Evolutionary conservation across 768 basidiomycete genomes (phyloP), one percentile per base, ranked within the genome.

Genomic region (Glaciozyma antarctica): DNA sequence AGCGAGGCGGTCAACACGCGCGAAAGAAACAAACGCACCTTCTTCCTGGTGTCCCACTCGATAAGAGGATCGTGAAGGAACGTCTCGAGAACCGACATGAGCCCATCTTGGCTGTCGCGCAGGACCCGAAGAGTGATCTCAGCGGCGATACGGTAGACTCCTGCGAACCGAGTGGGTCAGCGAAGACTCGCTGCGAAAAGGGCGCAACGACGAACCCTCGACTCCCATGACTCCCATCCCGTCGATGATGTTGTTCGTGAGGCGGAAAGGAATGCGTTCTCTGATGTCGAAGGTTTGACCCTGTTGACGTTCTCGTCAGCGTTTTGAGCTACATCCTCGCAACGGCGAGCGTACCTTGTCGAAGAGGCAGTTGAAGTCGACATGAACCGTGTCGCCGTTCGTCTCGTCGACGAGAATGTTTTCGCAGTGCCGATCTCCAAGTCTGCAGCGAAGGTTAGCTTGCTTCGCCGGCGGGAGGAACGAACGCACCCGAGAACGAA

Each of bases 291-390:
- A 80, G 5, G 81, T 81, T 78, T 87, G 90, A 1, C 91, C 94
- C 82, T 84, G 63, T 1, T 9, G 5, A 6, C n/a, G 2, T 24
- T 32, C 15, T 57, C 30, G 48, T 41, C 38, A 41, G 38, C 38
- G 38, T 48, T 28, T 38, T 45, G 8, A 28, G 38, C 61, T n/a
- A 43, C 44, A 22, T 5, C 15, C 41, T 24, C 24, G 30, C 12
- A 32, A 22, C 22, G n/a, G 43, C 30, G 10, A 15, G n/a, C 78
- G 48, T 61, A 88, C 91, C 83, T 90, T 94, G 71, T 98, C 95
- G 71, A 99, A 99, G 21, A 98, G 81, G 78, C 92, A 95, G 75
- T 97, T 97, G 72, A 99, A 93, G 76, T 98, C 95, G 63, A 98
- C 92, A 71, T 99, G 95, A 1, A 98, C 86, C 12, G 88, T 83